Evolutionary conservation across 331 rosid species (phyloP), one percentile per base, ranked within the genome.

Genomic region (Spiraea crenata): DNA sequence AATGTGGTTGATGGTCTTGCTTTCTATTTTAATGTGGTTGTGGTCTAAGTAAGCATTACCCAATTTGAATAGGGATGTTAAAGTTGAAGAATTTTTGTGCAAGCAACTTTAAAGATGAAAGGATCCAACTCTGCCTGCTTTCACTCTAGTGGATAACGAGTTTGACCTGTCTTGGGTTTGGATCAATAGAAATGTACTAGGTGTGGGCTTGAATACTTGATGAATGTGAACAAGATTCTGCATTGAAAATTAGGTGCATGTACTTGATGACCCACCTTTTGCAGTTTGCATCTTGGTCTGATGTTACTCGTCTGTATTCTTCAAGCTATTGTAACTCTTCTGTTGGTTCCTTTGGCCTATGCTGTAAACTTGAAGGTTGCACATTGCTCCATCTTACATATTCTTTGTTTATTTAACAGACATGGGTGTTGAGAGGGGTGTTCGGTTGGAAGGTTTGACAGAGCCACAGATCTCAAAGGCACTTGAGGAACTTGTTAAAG

Each of bases 381-480:
- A 38, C 59, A 5, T 79, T 39, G 44, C 48, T 71, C 49, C 56
- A 35, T 44, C 10, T 66, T 6, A 25, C 13, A 12, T 25, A 35
- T 39, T 37, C 59, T 71, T 63, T 54, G 78, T 35, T 82, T 63
- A n/a, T 65, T 17, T 45, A 41, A 42, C 69, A 95, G 99, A 91
- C 77, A 62, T 86, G 85, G 99, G 99, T 7, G 89, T 91, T 49
- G 96, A 91, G 80, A 91, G 85, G 80, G 90, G 89, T 66, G 77
- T 92, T 76, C 90, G 77, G 64, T 75, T 95, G 77, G 99, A 91
- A 76, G 99, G 99, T 50, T 77, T 91, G 78, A 69, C 88, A 3
- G 99, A 95, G 82, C 76, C 79, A 17, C 96, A 89, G 61, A 93
- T 93, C 81, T 79, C 63, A 7, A 93, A 93, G 92, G 87, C 92